A percentile compares a stretch with the other conserved stretches of the same genome.
phyloP scores from a whole-genome alignment of 805 yeast species.

The Scheffersomyces amazonensis region DNA sequence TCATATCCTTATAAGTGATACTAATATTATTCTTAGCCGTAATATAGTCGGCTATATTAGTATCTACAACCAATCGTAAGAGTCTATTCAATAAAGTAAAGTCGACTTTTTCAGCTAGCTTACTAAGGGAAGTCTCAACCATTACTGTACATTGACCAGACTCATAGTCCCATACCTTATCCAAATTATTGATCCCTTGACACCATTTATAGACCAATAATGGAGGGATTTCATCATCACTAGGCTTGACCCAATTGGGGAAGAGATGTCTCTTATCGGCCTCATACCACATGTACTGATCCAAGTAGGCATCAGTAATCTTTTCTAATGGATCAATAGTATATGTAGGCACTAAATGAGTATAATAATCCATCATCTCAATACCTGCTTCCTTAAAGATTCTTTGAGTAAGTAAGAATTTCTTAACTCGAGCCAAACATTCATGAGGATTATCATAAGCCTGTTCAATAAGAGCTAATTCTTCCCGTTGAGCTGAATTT shows the following conservation, averaged over 20 bases:
- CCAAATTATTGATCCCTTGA: slow-evolving; percentile 80
- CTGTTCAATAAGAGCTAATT: slow-evolving; percentile 87
- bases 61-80: slow-evolving; percentile 77
- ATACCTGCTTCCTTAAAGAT: slow-evolving; percentile 86
- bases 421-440: slow-evolving; percentile 78
- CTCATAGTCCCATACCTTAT: slow-evolving; percentile 73
- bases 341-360: slow-evolving; percentile 80
- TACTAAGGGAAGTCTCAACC: slow-evolving; percentile 71
- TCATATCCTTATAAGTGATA: slow-evolving; percentile 90
- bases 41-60: slow-evolving; percentile 91
- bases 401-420: slow-evolving; percentile 78
- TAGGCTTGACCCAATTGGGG: slow-evolving; percentile 96
- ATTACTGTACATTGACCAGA: slow-evolving; percentile 79
- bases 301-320: slow-evolving; percentile 93
- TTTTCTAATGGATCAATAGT: slow-evolving; percentile 89
- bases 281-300: slow-evolving; percentile 95
- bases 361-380: slow-evolving; percentile 90
- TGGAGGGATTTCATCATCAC: slow-evolving; percentile 92
- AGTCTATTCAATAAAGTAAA: slow-evolving; percentile 81
- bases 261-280: slow-evolving; percentile 82
- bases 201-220: slow-evolving; percentile 90
- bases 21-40: slow-evolving; percentile 86
- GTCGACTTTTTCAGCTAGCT: slow-evolving; percentile 82
- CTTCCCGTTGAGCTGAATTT: slow-evolving; percentile 87
- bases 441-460: slow-evolving; percentile 98